phyloP scores from a whole-genome alignment of 768 basidiomycete genomes.

The Melanogaster broomeanus region DNA sequence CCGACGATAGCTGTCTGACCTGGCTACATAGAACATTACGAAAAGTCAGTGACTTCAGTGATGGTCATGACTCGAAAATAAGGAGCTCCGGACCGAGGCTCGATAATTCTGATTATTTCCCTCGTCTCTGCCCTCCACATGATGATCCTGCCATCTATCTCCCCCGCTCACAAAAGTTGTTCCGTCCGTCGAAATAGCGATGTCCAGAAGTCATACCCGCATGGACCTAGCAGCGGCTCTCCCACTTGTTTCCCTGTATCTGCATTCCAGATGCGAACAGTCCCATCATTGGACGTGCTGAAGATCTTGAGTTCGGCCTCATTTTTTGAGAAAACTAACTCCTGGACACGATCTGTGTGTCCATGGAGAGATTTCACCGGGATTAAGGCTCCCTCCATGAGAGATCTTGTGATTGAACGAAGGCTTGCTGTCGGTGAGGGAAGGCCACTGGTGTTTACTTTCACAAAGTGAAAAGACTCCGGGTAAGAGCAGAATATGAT shows the following conservation, averaged over 20 bases:
- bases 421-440: too few species aligned
- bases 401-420: too few species aligned
- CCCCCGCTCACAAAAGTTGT: conserved; percentile 7
- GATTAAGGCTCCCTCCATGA: too few species aligned
- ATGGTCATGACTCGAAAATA: too few species aligned
- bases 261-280: conserved; percentile 3
- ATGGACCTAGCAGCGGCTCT: conserved; percentile 2
- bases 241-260: neutral
- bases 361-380: too few species aligned
- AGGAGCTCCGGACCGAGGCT: neutral
- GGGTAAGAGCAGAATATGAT: too few species aligned
- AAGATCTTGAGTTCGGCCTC: too few species aligned
- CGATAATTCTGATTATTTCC: conserved; percentile 27
- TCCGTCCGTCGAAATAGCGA: conserved; percentile 15
- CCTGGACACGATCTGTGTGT: too few species aligned
- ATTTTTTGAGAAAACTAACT: too few species aligned
- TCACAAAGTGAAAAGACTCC: too few species aligned
- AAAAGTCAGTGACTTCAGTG: neutral
- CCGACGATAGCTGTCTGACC: neutral
- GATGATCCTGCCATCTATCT: conserved; percentile 4
- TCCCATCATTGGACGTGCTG: neutral
- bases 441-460: too few species aligned
- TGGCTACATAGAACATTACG: too few species aligned
- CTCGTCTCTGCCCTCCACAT: conserved; percentile 12
- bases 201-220: neutral